These are phyloP conservation scores for Myxozyma neglecta DNA, from an alignment of 805 yeast genomes.

Conservation along the genomic window DNA sequence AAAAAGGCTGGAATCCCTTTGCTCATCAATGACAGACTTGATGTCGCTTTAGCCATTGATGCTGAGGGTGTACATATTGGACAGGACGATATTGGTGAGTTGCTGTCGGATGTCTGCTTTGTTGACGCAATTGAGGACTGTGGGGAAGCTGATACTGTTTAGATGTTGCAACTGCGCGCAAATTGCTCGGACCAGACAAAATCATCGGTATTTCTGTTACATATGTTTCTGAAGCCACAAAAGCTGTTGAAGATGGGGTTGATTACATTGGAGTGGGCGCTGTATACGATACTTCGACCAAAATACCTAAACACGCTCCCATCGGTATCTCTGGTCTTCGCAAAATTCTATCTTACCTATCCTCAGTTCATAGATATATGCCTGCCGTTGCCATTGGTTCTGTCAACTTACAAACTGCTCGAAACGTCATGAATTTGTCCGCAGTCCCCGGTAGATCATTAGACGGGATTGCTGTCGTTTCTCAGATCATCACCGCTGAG, in stretches of 20 bases:
- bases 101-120: neutral
- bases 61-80: constrained; percentile 95
- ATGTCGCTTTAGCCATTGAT: constrained; percentile 83
- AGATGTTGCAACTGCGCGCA: constrained; percentile 53
- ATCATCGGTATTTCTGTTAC: constrained; percentile 79
- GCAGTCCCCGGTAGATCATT: constrained; percentile 46
- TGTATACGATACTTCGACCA: constrained; percentile 71
- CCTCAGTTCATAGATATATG: constrained; percentile 37
- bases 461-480: constrained; percentile 88
- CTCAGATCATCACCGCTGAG: constrained; percentile 70
- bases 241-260: constrained; percentile 53
- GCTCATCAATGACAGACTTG: constrained; percentile 82
- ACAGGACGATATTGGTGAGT: constrained; percentile 72
- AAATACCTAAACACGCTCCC: constrained; percentile 55
- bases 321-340: constrained; percentile 73
- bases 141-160: constrained; percentile 22
- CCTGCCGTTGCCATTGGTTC: constrained; percentile 82
- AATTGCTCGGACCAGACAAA: constrained; percentile 68
- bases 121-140: neutral
- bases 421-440: constrained; percentile 55
- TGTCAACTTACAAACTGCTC: constrained; percentile 61
- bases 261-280: constrained; percentile 89
- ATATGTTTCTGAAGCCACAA: constrained; percentile 53
- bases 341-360: constrained; percentile 44
- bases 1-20: constrained; percentile 63